phyloP scores from a whole-genome alignment of 78 protist genomes.

The Monosiga brevicollis region DNA sequence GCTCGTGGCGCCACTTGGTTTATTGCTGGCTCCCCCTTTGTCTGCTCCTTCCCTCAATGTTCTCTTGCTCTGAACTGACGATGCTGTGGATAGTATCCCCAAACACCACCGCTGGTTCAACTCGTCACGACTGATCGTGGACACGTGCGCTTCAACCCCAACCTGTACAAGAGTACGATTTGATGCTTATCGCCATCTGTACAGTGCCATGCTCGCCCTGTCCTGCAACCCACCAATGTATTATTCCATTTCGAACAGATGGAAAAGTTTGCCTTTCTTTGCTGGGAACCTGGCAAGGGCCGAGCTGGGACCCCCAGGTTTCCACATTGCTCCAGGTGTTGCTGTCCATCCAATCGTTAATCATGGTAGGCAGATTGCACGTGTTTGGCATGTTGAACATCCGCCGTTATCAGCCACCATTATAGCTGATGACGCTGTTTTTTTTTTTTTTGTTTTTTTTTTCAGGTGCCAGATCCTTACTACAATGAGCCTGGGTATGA shows the following conservation, averaged over 20 bases:
- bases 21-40: too few species aligned
- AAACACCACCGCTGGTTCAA: slow-evolving; percentile 47
- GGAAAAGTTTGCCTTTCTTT: slow-evolving; percentile 58
- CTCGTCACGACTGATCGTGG: slow-evolving; percentile 68
- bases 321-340: slow-evolving; percentile 60
- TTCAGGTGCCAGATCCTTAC: too few species aligned
- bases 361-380: too few species aligned
- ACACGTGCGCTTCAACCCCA: slow-evolving; percentile 74
- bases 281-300: slow-evolving; percentile 69
- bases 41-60: too few species aligned
- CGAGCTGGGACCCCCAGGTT: slow-evolving; percentile 49
- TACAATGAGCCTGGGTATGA: too few species aligned
- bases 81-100: slow-evolving; percentile 64
- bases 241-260: not conserved
- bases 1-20: too few species aligned
- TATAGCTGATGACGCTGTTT: too few species aligned
- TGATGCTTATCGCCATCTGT: slow-evolving; percentile 10
- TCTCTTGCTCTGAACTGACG: too few species aligned
- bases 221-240: not conserved
- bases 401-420: too few species aligned
- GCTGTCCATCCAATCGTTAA: slow-evolving; percentile 67
- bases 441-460: too few species aligned
- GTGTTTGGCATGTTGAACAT: too few species aligned
- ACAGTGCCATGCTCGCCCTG: not conserved
- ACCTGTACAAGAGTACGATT: slow-evolving; percentile 55